Evolutionary conservation across 1,139 yeast genomes (phyloP).

Genomic region (Saccharomyces hybrid): DNA sequence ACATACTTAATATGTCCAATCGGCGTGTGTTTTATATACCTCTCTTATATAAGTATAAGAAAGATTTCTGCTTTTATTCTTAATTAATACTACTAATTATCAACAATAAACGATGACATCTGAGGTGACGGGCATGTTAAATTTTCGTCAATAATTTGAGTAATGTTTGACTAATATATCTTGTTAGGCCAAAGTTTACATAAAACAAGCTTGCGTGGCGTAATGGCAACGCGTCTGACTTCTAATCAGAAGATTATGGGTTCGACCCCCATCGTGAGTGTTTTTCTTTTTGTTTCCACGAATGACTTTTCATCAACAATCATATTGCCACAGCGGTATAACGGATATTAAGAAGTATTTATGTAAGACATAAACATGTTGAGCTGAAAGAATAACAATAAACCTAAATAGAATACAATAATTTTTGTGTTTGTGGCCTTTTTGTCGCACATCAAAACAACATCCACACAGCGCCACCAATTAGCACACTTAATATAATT

Average conservation of each 20-base stretch:
- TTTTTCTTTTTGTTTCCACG: slow-evolving; percentile 11
- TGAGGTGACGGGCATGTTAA: no score
- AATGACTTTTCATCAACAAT: not conserved
- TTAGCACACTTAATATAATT: slow-evolving; percentile 51
- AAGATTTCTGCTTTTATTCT: no score
- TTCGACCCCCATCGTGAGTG: slow-evolving; percentile 56
- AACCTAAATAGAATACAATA: not conserved
- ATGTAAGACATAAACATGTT: not conserved
- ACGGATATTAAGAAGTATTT: not conserved
- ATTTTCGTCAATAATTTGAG: no score
- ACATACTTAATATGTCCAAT: no score
- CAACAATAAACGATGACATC: no score
- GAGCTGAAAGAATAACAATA: not conserved
- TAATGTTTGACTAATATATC: no score
- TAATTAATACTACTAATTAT: no score
- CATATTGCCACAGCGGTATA: not conserved
- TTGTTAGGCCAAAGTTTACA: not conserved
- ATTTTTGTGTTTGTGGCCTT: not conserved
- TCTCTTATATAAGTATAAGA: no score
- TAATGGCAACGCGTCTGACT: slow-evolving; percentile 58
- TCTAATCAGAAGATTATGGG: slow-evolving; percentile 55
- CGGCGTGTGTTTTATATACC: no score
- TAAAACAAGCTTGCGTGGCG: slow-evolving; percentile 47
- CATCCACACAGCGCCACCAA: slow-evolving; percentile 72
- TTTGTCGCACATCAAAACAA: slow-evolving; percentile 33